Base-by-base conservation (phyloP, 148 eudicot species). In the Cornus florida region DNA sequence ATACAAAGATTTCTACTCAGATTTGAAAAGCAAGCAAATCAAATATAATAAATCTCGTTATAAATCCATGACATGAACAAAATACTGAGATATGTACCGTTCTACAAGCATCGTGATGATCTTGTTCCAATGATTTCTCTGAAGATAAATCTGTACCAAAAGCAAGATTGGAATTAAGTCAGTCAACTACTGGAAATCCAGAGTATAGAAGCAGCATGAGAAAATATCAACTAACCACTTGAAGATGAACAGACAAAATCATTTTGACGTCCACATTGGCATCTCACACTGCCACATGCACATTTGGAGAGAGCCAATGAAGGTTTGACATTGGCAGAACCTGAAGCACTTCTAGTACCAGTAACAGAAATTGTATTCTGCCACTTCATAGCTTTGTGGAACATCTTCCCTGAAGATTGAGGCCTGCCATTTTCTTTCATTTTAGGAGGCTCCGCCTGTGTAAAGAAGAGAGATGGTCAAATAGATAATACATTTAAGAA, bases 321-420 rank as follows among this genome's bases (percentile, higher is more conserved):
- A 12, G 71, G 78, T 35, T 69, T 75, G n/a, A 38, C 71, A 43
- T 46, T 83, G 71, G 53, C 88, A 71, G 80, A 48, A 68, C 73
- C 77, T 53, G 64, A 72, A 75, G 82, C 78, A 82, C 75, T 77
- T 85, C 41, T 72, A 75, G 20, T 75, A 74, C 72, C 57, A n/a
- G n/a, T n/a, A n/a, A n/a, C 35, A 77, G 16, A 73, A 77, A 73
- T 20, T 53, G 70, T 31, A 74, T 56, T 77, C 75, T 79, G 79
- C 82, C 74, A 79, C 65, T 69, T 80, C 74, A 78, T 85, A 88
- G 88, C 86, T 83, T 82, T 79, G 31, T 7, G 66, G 70, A 50
- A 43, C 43, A 56, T 50, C 69, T 73, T 83, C 60, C 72, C 71
- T 41, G 22, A 56, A 6, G 38, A 68, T 13, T 69, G 77, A 32